Percentiles rank a stretch among this genome's conserved stretches.
These are phyloP conservation scores for Capronia americana DNA, from an alignment of 2,329 filamentous ascomycete species.

Conservation along the genomic window DNA sequence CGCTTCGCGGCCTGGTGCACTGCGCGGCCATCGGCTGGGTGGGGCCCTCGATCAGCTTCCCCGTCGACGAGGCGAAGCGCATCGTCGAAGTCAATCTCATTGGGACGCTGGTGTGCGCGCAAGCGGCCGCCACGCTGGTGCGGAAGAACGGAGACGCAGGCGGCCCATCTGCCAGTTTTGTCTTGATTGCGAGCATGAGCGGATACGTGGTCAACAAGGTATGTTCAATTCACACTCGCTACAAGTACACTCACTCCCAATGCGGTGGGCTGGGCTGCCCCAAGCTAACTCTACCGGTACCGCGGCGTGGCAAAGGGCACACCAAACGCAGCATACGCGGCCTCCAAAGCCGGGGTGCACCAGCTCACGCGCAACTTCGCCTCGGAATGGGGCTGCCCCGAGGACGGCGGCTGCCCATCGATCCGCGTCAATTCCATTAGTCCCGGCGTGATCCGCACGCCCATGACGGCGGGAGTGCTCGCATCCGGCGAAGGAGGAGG, in stretches of 20 bases:
- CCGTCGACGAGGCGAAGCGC: constrained; percentile 60
- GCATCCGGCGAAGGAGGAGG: constrained; percentile 17
- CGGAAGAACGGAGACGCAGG: constrained; percentile 36
- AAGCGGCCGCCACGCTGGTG: constrained; percentile 31
- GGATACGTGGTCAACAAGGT: not conserved
- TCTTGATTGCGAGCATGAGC: constrained; percentile 76
- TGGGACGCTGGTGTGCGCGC: constrained; percentile 65
- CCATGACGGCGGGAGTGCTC: constrained; percentile 24
- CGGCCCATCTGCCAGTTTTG: constrained; percentile 67
- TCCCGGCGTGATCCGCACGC: constrained; percentile 47
- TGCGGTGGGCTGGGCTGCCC: no score
- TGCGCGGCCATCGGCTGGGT: constrained; percentile 20
- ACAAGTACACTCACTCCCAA: no score
- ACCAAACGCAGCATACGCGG: constrained; percentile 67
- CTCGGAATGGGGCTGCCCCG: constrained; percentile 63
- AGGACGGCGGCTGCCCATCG: constrained; percentile 46
- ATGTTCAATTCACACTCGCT: no score
- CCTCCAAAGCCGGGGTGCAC: constrained; percentile 70
- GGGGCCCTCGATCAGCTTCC: constrained; percentile 54
- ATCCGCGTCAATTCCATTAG: constrained; percentile 61
- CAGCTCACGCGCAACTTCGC: constrained; percentile 68
- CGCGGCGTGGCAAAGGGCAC: constrained; percentile 60
- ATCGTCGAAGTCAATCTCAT: constrained; percentile 72
- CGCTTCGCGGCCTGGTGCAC: constrained; percentile 26
- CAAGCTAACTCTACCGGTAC: constrained; percentile 58